Base-by-base conservation (phyloP, 257 asterid species). In the Penstemon newberryi region DNA sequence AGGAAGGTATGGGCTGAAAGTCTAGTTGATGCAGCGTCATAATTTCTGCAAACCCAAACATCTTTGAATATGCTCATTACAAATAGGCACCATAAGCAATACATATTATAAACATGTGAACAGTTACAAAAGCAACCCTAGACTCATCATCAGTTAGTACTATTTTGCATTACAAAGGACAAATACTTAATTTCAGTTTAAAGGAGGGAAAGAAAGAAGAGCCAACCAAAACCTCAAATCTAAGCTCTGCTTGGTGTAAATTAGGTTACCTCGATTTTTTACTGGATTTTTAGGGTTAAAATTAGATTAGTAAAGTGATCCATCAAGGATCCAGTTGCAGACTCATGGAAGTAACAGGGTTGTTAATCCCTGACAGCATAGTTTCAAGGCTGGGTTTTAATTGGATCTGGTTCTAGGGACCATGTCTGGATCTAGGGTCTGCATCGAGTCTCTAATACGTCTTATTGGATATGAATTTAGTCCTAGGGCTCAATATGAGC, bases 401-500 rank as follows among this genome's bases (percentile, higher is more conserved):
- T 42, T 42, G 4, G 38, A 61, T 18, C 54, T 60, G 10, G 37
- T 25, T 25, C 49, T 19, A 38, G 36, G 40, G 37, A 41, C 7
- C 50, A 36, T 3, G 50, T 60, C 5, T n/a, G 13, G 37, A 4
- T 42, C 3, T 43, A 33, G 5, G 41, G 63, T 56, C n/a, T 13
- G 38, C 56, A 41, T 54, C 10, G 43, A 45, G 53, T 52, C 3
- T 19, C 43, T 7, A 39, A 19, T 13, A 59, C 49, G 37, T 12
- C 13, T 41, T 15, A 62, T 18, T 39, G 13, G 46, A 51, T 54
- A 12, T 18, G 59, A 25, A 25, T 19, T 55, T 11, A 7, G 60
- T 37, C 58, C 69, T 37, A 64, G 69, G 67, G 11, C 37, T 64
- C 58, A 49, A 19, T 7, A 37, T 45, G 2, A 43, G 68, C 11